Percentiles rank a stretch among this genome's conserved stretches.
These are phyloP conservation scores for Sporothrix variecibatus DNA, from an alignment of 2,329 filamentous ascomycete genomes.

Conservation along the genomic window DNA sequence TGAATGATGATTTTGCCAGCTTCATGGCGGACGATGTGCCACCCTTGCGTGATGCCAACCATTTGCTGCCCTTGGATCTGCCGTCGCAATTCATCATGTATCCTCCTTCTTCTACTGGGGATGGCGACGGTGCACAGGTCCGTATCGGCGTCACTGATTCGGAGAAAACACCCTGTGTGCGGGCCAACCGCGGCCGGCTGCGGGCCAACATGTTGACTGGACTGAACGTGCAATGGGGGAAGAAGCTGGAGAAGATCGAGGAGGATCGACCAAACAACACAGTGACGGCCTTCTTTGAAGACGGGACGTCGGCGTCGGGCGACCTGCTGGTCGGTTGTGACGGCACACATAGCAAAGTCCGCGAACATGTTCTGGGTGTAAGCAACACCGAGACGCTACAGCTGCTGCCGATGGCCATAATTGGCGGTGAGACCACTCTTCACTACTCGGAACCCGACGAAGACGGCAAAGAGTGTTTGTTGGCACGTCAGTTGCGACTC, in stretches of 20 bases:
- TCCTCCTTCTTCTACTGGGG: no score
- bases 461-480: constrained; percentile 1
- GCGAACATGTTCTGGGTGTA: constrained; percentile 37
- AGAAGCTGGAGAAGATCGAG: constrained; percentile 40
- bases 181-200: constrained; percentile 37
- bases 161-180: constrained; percentile 36
- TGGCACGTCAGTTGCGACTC: constrained; percentile 39
- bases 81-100: constrained; percentile 34
- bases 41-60: constrained; percentile 30
- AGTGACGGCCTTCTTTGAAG: constrained; percentile 47
- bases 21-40: constrained; percentile 33
- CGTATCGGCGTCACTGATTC: constrained; percentile 34
- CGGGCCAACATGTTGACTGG: constrained; percentile 35
- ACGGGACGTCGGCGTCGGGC: constrained; percentile 45
- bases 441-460: constrained; percentile 29
- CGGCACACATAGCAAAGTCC: constrained; percentile 44
- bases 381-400: constrained; percentile 35
- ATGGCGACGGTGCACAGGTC: neutral
- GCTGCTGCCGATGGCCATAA: constrained; percentile 34
- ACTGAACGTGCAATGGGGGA: constrained; percentile 44
- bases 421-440: constrained; percentile 37
- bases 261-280: constrained; percentile 37
- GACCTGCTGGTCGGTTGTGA: constrained; percentile 52
- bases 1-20: constrained; percentile 32
- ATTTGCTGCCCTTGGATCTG: constrained; percentile 34